Conservation (phyloP, 441 rosid genomes). For the Erodium chrysanthum region DNA sequence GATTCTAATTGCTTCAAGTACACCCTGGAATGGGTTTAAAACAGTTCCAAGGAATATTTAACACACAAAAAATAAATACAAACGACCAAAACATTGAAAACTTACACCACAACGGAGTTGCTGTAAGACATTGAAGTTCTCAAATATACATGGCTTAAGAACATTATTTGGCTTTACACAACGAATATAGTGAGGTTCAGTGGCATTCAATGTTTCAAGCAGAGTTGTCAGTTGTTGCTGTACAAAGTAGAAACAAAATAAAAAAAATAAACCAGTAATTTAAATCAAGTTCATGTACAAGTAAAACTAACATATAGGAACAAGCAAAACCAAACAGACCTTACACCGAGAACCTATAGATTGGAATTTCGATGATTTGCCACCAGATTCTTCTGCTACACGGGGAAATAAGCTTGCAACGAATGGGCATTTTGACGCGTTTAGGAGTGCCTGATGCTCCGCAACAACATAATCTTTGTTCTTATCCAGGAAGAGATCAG, state of each 20-base stretch:
- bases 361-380: slow-evolving; percentile 84
- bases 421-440: slow-evolving; percentile 64
- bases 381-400: slow-evolving; percentile 69
- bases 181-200: slow-evolving; percentile 88
- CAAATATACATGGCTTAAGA: slow-evolving; percentile 79
- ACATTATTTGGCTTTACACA: slow-evolving; percentile 91
- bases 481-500: slow-evolving; percentile 84
- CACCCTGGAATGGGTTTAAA: slow-evolving; percentile 49
- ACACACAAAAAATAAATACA: slow-evolving; percentile 16
- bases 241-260: slow-evolving; percentile 15
- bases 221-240: slow-evolving; percentile 95
- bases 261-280: slow-evolving; percentile 17
- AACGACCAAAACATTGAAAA: slow-evolving; percentile 26
- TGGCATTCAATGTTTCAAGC: slow-evolving; percentile 83
- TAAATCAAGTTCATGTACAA: slow-evolving; percentile 4
- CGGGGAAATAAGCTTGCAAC: slow-evolving; percentile 77
- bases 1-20: slow-evolving; percentile 97
- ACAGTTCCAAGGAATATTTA: slow-evolving; percentile 9
- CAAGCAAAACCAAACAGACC: slow-evolving; percentile 38
- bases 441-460: slow-evolving; percentile 85
- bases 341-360: slow-evolving; percentile 90
- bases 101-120: slow-evolving; percentile 96
- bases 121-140: slow-evolving; percentile 65
- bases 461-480: slow-evolving; percentile 95
- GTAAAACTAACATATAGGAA: slow-evolving; percentile 1